These are phyloP conservation scores for Monosporascus sp. DNA, from an alignment of 2,329 filamentous ascomycete species.

Conservation along the genomic window DNA sequence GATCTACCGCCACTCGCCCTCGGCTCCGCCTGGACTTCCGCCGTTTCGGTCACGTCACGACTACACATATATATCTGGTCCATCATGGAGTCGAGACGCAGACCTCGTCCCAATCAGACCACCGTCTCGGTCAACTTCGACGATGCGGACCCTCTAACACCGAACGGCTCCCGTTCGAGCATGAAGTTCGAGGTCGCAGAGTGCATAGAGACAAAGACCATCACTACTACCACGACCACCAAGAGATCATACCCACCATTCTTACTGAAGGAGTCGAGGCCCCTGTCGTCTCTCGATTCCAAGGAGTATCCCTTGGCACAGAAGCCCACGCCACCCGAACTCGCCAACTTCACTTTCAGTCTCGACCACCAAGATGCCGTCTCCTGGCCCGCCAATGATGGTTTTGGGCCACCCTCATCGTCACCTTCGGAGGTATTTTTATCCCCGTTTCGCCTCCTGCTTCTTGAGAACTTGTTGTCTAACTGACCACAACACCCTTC, in stretches of 20 bases:
- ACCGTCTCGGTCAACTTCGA: slow-evolving; percentile 43
- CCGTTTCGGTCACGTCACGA: too few relatives aligned
- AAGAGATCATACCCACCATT: slow-evolving; percentile 81
- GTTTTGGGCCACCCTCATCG: slow-evolving; percentile 10
- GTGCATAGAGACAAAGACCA: slow-evolving; percentile 63
- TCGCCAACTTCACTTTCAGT: slow-evolving; percentile 73
- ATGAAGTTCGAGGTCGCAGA: slow-evolving; percentile 56
- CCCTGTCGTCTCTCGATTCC: slow-evolving; percentile 67
- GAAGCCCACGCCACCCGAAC: slow-evolving; percentile 72
- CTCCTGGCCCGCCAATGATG: slow-evolving; percentile 22
- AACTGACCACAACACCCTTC: slow-evolving; percentile 12
- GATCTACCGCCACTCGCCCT: background rate
- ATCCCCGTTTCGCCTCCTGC: background rate
- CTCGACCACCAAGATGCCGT: slow-evolving; percentile 54
- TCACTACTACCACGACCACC: slow-evolving; percentile 90
- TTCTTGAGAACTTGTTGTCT: slow-evolving; percentile 1
- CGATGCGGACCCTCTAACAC: slow-evolving; percentile 31
- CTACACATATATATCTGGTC: slow-evolving; percentile 5
- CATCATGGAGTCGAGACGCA: slow-evolving; percentile 15
- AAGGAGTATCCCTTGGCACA: slow-evolving; percentile 87
- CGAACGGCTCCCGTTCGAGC: slow-evolving; percentile 26
- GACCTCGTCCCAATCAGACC: slow-evolving; percentile 34
- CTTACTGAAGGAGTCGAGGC: slow-evolving; percentile 66
- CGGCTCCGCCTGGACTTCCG: too few relatives aligned
- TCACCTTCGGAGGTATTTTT: slow-evolving; percentile 14